Evolutionary conservation across 2,329 filamentous ascomycete genomes (phyloP).

Genomic region (Talaromyces sp.): DNA sequence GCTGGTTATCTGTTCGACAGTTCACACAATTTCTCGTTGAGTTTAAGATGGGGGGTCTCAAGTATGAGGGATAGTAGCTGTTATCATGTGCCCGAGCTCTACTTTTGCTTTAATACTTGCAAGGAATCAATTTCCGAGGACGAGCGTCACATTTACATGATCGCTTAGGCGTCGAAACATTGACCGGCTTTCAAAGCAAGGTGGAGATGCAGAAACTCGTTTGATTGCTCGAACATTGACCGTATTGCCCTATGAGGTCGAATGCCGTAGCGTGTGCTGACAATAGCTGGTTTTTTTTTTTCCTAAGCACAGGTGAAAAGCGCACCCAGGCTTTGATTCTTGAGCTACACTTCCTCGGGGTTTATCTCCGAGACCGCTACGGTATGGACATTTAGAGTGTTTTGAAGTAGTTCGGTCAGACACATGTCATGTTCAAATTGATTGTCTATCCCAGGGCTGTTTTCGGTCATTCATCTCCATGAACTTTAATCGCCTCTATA

Average conservation of each 20-base stretch:
- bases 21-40: too few species aligned
- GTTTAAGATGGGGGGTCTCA: too few species aligned
- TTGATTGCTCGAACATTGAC: too few species aligned
- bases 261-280: too few species aligned
- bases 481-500: constrained; percentile 18
- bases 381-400: background rate
- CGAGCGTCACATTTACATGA: constrained; percentile 19
- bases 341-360: constrained; percentile 6
- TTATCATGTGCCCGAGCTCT: background rate
- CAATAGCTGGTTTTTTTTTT: too few species aligned
- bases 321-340: too few species aligned
- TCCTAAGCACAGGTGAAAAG: too few species aligned
- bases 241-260: too few species aligned
- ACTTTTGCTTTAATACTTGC: background rate
- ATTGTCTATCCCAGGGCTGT: constrained; percentile 17
- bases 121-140: constrained; percentile 2
- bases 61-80: too few species aligned
- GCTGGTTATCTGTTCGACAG: background rate
- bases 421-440: constrained; percentile 21
- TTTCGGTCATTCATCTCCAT: constrained; percentile 10
- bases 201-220: too few species aligned
- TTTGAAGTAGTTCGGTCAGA: constrained; percentile 2
- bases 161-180: too few species aligned
- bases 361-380: constrained; percentile 5
- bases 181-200: too few species aligned